Conservation (phyloP, 805 yeast genomes). For the Ogataea nonfermentans region DNA sequence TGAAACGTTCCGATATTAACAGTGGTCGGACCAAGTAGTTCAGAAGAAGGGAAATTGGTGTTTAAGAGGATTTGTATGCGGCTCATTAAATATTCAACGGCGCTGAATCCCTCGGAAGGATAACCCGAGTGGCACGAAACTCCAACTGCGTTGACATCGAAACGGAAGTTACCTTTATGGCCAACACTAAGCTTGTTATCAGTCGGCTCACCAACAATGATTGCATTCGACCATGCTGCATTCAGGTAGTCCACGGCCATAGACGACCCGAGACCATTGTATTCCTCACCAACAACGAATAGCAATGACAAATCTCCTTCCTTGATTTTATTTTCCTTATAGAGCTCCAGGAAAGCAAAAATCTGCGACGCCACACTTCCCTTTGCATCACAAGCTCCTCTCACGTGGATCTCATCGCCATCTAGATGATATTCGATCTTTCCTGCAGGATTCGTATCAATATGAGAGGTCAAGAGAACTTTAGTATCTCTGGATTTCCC, state of each 20-base stretch:
- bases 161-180: conserved; percentile 53
- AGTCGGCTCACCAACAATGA: conserved; percentile 68
- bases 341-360: conserved; percentile 44
- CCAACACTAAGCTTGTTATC: conserved; percentile 62
- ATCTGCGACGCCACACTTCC: conserved; percentile 59
- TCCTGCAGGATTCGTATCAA: conserved; percentile 50
- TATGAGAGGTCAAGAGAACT: conserved; percentile 38
- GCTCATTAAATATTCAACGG: conserved; percentile 49
- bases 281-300: conserved; percentile 64
- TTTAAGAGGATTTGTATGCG: conserved; percentile 40
- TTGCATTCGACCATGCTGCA: conserved; percentile 47
- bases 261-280: conserved; percentile 56
- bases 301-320: conserved; percentile 55
- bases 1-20: conserved; percentile 51
- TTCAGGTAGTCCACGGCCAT: conserved; percentile 39
- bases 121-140: conserved; percentile 60
- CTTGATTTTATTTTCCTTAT: conserved; percentile 33
- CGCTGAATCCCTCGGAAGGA: conserved; percentile 59
- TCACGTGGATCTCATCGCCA: conserved; percentile 52
- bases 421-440: conserved; percentile 11
- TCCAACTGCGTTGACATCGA: conserved; percentile 44
- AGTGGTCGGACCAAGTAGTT: conserved; percentile 54
- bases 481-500: conserved; percentile 44
- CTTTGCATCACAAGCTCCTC: conserved; percentile 64
- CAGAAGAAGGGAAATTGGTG: conserved; percentile 43